Evolutionary conservation across 1,284 basidiomycete genomes (phyloP), one percentile per base, ranked within the genome.

Genomic region (Ceratobasidium papillatum): DNA sequence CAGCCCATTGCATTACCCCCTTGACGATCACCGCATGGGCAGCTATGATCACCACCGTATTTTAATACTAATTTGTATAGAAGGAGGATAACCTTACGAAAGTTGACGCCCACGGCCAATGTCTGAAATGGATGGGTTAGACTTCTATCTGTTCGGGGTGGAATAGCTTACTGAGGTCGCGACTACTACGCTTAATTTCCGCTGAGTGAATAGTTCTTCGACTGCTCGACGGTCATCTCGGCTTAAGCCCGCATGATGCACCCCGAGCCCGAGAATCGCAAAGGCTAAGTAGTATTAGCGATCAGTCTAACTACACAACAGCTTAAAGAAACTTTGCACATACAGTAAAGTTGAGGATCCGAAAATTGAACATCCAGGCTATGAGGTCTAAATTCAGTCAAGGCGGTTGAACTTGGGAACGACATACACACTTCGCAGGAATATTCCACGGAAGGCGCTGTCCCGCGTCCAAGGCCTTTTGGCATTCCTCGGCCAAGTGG

Each of bases 161-260:
- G 41, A 19, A 77, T 32, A 19, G 73, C 88, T 75, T 78, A 93
- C 93, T 0, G 91, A 93, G 36, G 92, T 93, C 2, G 91, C 88
- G 45, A 93, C 84, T 9, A 96, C 82, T 41, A 95, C 84, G 25
- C 86, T 87, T n/a, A 96, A 81, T 7, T 83, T 80, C 74, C 89
- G 90, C 71, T 86, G 87, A 25, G 91, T 78, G 79, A 90, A 97
- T 2, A 93, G 81, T 22, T 88, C 86, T 81, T 97, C 95, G 0
- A 89, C 89, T 0, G 85, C 80, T 74, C 86, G 86, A 56, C 94
- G 88, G 78, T 96, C 95, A 32, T 89, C 87, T 30, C 88, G 81
- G n/a, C 84, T 86, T 75, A 96, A 82, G 0, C 95, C 95, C 14
- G 95, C 95, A 78, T 97, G 94, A 79, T 97, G 95, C 8, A 94